These are phyloP conservation scores for Pseudoperonospora humuli DNA, from an alignment of 352 stramenopile species.

Conservation along the genomic window DNA sequence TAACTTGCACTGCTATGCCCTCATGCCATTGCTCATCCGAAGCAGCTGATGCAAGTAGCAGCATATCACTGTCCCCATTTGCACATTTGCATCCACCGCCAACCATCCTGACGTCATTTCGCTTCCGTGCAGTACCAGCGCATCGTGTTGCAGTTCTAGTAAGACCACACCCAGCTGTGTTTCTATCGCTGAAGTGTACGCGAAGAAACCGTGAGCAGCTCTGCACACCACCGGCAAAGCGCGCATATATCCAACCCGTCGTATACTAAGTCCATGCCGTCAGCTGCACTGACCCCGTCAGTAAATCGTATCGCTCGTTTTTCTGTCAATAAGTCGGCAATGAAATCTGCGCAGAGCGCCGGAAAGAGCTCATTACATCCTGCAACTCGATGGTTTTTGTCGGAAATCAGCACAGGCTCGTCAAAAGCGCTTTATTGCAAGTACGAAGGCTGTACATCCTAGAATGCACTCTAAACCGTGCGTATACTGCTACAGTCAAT, in stretches of 20 bases:
- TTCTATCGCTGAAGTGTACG: slow-evolving; percentile 40
- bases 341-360: slow-evolving; percentile 20
- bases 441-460: slow-evolving; percentile 26
- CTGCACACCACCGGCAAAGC: slow-evolving; percentile 39
- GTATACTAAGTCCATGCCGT: slow-evolving; percentile 29
- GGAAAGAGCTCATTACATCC: slow-evolving; percentile 28
- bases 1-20: slow-evolving; percentile 5
- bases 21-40: slow-evolving; percentile 21
- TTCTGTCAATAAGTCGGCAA: slow-evolving; percentile 31
- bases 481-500: slow-evolving; percentile 38
- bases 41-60: slow-evolving; percentile 54
- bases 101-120: slow-evolving; percentile 34
- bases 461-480: slow-evolving; percentile 35
- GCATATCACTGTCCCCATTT: slow-evolving; percentile 51
- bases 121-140: slow-evolving; percentile 22
- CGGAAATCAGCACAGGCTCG: slow-evolving; percentile 39
- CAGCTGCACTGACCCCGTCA: slow-evolving; percentile 32
- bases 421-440: slow-evolving; percentile 36
- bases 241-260: slow-evolving; percentile 61
- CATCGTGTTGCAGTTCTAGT: slow-evolving; percentile 30
- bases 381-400: slow-evolving; percentile 25
- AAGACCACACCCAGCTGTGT: slow-evolving; percentile 40
- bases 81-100: slow-evolving; percentile 28
- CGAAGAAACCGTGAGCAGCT: slow-evolving; percentile 53
- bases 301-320: slow-evolving; percentile 25